Evolutionary conservation across 495 filamentous ascomycete genomes (phyloP), one percentile per base, ranked within the genome.

Genomic region (Aspergillus steynii): DNA sequence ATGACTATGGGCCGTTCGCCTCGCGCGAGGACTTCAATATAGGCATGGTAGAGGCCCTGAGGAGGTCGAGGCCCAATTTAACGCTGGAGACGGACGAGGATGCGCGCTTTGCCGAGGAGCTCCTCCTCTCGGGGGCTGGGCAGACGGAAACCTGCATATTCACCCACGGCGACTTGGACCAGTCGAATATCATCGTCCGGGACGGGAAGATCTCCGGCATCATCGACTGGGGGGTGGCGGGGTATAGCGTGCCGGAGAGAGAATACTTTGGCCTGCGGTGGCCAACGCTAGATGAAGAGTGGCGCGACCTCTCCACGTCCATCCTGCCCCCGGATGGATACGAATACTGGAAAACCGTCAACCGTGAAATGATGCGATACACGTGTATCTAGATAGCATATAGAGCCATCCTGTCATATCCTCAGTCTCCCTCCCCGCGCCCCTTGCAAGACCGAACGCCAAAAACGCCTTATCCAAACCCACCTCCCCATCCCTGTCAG

Each of bases 211-310:
- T 65, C 28, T 54, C 51, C 1, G 62, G 58, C 28, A 61, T 68
- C 47, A 55, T 68, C 5, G 63, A 65, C 51, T 68, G 58, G 65
- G 59, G 65, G 42, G 65, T 37, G 26, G 67, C 67, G 45, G 66
- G 63, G 14, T 66, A 64, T 29, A 64, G 61, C 50, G 50, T 56
- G 6, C 42, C 58, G n/a, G 66, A 29, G 50, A 66, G 63, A 42
- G 66, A 66, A 27, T 64, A 60, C 29, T 64, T 62, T 48, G 52
- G 45, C 27, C 32, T 61, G n/a, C 51, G 59, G 31, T 61, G 66
- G 58, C 48, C 48, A 47, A 58, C 61, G 2, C 4, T 66, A 20
- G 61, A 62, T 53, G 10, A 14, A 55, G 50, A 58, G 2, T 68
- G 62, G 66, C 46, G 47, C 10, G 59, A 62, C n/a, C 49, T 63